A percentile compares a stretch with the other conserved stretches of the same genome.
Evolutionary conservation across 805 yeast species (phyloP).

Genomic region (Teunomyces cretensis): DNA sequence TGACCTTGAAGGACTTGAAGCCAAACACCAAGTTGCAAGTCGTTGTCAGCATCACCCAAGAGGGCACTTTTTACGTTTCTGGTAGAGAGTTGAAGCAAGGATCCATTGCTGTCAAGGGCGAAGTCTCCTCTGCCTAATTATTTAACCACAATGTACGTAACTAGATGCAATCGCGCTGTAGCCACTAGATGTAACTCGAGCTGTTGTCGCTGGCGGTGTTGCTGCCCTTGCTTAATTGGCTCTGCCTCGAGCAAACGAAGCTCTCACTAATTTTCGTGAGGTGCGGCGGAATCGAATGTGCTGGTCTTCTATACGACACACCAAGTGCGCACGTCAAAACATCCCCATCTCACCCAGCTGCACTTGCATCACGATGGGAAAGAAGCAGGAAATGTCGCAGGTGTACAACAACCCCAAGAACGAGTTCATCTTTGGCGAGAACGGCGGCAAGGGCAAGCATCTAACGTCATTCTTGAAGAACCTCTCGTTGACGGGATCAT

Average conservation of each 20-base stretch:
- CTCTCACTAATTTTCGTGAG: too few relatives aligned
- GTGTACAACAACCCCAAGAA: conserved; percentile 38
- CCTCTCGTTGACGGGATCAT: conserved; percentile 36
- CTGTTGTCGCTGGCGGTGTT: too few relatives aligned
- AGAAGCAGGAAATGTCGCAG: conserved; percentile 46
- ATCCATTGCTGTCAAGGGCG: conserved; percentile 55
- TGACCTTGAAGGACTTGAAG: conserved; percentile 69
- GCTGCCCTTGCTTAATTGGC: too few relatives aligned
- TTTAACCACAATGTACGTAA: neutral
- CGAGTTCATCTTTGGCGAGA: conserved; percentile 66
- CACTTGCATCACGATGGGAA: conserved; percentile 29
- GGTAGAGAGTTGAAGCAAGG: conserved; percentile 68
- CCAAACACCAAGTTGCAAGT: conserved; percentile 68
- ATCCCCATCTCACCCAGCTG: neutral
- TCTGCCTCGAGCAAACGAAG: too few relatives aligned
- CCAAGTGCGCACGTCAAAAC: neutral
- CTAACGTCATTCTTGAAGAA: conserved; percentile 51
- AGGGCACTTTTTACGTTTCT: conserved; percentile 62
- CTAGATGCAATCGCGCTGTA: too few relatives aligned
- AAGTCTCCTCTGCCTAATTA: conserved; percentile 31
- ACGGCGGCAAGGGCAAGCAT: conserved; percentile 66
- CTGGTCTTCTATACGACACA: neutral
- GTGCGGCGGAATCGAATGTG: too few relatives aligned
- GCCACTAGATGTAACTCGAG: too few relatives aligned
- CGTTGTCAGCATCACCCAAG: conserved; percentile 61